Evolutionary conservation across 2,329 filamentous ascomycete genomes (phyloP), one percentile per base, ranked within the genome.

Genomic region (Fusarium coffeatum): DNA sequence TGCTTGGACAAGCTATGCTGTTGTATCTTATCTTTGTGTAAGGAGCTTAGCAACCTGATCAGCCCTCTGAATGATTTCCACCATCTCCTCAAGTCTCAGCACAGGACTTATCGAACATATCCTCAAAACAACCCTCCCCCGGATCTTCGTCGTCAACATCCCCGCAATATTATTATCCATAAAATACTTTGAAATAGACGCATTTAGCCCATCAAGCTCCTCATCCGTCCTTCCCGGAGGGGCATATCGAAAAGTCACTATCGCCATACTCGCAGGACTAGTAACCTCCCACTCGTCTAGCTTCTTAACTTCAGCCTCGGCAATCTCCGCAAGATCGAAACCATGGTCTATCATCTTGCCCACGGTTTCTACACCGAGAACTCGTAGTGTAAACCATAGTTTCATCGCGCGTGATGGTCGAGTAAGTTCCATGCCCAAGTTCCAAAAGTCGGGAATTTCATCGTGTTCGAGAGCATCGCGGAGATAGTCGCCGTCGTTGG

Each of bases 401-500:
- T 64, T 64, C 40, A 64, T 30, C 6, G 62, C 62, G 1, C 60
- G 40, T 2, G 60, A 64, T 2, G 62, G 53, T 2, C 53, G 59
- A 4, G 62, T 64, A 1, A 64, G 18, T 15, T 64, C 62, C 32
- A 64, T 51, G 3, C 60, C 62, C 12, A 59, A 34, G 5, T 64
- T 65, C 62, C 62, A 64, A 25, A 64, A 64, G 23, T 64, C 64
- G 1, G 62, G 62, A 8, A 65, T 65, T 11, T 51, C 60, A 1
- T 65, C 62, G 10, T 65, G 53, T 11, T 65, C 53, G 5, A 65
- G 40, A 22, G 62, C 62, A 6, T 65, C 62, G 8, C 62, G 53
- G 5, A 65, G 46, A 47, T 65, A 65, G 8, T 65, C 60, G 0
- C 62, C 62, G 5, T 65, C 53, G 9, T 65, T 65, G 32, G 20